Percentiles rank a stretch among this genome's conserved stretches.
Conservation (phyloP, 345 rosid genomes). For the Eucalyptus shirleyi region DNA sequence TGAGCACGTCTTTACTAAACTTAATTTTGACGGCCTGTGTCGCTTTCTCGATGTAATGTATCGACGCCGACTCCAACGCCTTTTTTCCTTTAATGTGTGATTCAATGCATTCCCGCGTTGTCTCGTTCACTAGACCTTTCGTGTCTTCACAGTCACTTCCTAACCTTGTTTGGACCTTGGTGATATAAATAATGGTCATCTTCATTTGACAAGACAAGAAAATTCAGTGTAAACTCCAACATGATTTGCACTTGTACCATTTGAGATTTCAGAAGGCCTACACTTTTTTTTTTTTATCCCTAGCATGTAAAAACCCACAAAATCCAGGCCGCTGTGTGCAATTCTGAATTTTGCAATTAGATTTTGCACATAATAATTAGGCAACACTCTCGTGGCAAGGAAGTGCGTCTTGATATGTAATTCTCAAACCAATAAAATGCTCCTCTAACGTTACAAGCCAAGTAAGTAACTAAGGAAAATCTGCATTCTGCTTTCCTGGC, state of each 20-base stretch:
- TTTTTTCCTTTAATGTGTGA: neutral
- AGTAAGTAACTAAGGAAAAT: too few relatives aligned
- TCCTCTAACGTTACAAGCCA: neutral
- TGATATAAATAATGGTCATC: neutral
- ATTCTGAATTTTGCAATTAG: neutral
- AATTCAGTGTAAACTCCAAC: neutral
- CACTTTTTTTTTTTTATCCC: neutral
- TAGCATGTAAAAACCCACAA: neutral
- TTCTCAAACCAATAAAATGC: neutral
- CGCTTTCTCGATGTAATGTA: neutral
- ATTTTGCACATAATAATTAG: neutral
- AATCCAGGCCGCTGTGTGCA: neutral
- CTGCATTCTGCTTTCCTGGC: neutral
- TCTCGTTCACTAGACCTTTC: neutral
- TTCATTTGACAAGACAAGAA: neutral
- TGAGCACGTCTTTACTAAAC: neutral
- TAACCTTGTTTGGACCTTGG: neutral
- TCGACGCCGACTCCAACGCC: too few relatives aligned
- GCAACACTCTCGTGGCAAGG: neutral
- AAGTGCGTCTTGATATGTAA: neutral
- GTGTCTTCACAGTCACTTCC: fast-evolving
- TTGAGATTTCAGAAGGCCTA: neutral
- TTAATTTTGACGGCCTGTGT: neutral
- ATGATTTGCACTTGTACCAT: neutral
- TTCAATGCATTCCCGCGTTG: neutral